Evolutionary conservation across 305 asterid species (phyloP).

Genomic region (Coffea humblotiana): DNA sequence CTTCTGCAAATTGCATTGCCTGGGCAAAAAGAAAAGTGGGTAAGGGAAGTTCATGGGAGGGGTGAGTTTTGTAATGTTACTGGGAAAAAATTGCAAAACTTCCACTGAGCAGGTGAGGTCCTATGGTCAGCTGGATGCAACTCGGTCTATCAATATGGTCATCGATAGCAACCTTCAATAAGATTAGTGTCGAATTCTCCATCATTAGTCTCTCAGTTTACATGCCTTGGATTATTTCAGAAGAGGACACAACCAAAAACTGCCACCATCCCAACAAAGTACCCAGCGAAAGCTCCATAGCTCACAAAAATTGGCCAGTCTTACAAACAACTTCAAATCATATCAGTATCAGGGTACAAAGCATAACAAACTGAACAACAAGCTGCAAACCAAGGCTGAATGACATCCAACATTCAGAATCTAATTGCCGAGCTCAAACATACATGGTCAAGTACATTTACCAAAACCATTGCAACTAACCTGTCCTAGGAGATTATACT

Average conservation of each 20-base stretch:
- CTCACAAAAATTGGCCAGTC: slow-evolving; percentile 97
- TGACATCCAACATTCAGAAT: background rate
- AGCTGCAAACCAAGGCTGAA: background rate
- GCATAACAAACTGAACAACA: background rate
- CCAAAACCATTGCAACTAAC: background rate
- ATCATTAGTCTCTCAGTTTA: slow-evolving; percentile 48
- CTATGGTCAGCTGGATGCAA: background rate
- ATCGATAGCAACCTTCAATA: background rate
- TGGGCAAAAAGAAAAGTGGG: too few relatives aligned
- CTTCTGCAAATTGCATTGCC: background rate
- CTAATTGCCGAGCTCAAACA: background rate
- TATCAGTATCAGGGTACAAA: background rate
- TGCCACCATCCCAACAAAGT: slow-evolving; percentile 52
- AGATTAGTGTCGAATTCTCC: slow-evolving; percentile 1
- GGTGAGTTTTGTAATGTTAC: background rate
- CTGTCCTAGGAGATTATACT: background rate
- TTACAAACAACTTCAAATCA: slow-evolving; percentile 33
- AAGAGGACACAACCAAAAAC: slow-evolving; percentile 47
- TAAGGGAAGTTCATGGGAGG: too few relatives aligned
- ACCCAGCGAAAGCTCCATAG: slow-evolving; percentile 74
- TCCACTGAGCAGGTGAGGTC: background rate
- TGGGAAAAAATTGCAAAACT: background rate
- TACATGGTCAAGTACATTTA: background rate
- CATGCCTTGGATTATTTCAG: slow-evolving; percentile 29
- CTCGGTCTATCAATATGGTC: background rate